phyloP scores from a whole-genome alignment of 192 early-diverging fungal genomes.

The Podila horticola region DNA sequence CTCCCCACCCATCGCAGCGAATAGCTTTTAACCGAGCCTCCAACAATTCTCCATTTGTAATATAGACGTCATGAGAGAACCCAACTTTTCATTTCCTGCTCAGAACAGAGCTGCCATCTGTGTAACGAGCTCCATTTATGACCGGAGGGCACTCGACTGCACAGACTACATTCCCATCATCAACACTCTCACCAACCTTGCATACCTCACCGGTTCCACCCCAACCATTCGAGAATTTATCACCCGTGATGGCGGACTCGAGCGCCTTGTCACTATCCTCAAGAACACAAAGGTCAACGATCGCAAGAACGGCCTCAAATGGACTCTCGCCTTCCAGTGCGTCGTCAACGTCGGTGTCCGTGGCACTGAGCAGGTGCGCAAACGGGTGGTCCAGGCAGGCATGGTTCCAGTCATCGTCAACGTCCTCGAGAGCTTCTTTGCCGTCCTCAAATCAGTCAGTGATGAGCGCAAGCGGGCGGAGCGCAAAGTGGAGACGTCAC shows the following conservation, averaged over 20 bases:
- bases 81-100: conserved; percentile 82
- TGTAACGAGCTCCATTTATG: conserved; percentile 85
- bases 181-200: conserved; percentile 89
- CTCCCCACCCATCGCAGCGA: not conserved
- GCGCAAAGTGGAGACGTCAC: conserved; percentile 31
- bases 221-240: conserved; percentile 85
- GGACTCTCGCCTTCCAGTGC: conserved; percentile 86
- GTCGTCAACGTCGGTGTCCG: conserved; percentile 89
- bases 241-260: conserved; percentile 88
- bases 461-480: conserved; percentile 56
- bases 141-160: conserved; percentile 95
- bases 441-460: conserved; percentile 62
- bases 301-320: conserved; percentile 79
- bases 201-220: conserved; percentile 85
- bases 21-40: not conserved
- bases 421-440: conserved; percentile 74
- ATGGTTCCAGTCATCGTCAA: conserved; percentile 86
- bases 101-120: conserved; percentile 83
- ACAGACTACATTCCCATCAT: conserved; percentile 88
- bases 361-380: conserved; percentile 80
- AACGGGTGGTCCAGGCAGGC: conserved; percentile 87
- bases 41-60: not conserved
- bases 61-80: conserved; percentile 74
- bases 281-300: conserved; percentile 74
- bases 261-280: conserved; percentile 86